Evolutionary conservation across 2,329 filamentous ascomycete species (phyloP), one percentile per base, ranked within the genome.

Genomic region (Lasiodiplodia citricola): DNA sequence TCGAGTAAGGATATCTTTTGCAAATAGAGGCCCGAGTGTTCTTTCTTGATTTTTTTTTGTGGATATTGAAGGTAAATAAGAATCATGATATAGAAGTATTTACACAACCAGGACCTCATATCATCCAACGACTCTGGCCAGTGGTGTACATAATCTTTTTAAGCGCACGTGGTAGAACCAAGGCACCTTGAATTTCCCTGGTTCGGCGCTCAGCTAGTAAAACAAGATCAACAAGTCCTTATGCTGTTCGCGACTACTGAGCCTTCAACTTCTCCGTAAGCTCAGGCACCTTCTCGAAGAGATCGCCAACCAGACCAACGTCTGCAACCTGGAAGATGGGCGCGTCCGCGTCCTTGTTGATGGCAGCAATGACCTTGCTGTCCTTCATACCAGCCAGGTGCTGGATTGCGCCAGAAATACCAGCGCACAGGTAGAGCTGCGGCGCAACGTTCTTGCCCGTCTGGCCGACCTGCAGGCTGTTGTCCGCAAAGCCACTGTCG

Each of bases 351-450:
- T 99, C 96, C 85, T 99, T 99, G 87, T 99, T 99, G 78, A 99
- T 98, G 16, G 93, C 93, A 25, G 95, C 96, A 83, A 99, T 99
- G 69, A 99, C 96, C 85, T 99, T 99, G 85, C 94, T 97, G 79
- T 99, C 96, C 87, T 99, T 99, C 96, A 99, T 99, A 78, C 96
- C 96, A 38, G 96, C 96, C 82, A 99, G 82, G 85, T 99, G 96
- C 83, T 99, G 96, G 74, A 99, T 99, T 25, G 96, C 96, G 66
- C 96, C 96, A 10, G 93, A 97, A 75, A 99, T 98, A 77, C 96
- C 96, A 14, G 95, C 94, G 66, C 94, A 96, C 74, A 99, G 87
- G 80, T 99, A 99, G 70, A 99, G 85, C 81, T 99, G 91, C 70
- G 96, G 96, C 57, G 96, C 96, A 67, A 99, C 95, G 71, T 98